A percentile compares a stretch with the other conserved stretches of the same genome.
These are phyloP conservation scores for Crotalaria pallida DNA, from an alignment of 306 rosid genomes.

Conservation along the genomic window DNA sequence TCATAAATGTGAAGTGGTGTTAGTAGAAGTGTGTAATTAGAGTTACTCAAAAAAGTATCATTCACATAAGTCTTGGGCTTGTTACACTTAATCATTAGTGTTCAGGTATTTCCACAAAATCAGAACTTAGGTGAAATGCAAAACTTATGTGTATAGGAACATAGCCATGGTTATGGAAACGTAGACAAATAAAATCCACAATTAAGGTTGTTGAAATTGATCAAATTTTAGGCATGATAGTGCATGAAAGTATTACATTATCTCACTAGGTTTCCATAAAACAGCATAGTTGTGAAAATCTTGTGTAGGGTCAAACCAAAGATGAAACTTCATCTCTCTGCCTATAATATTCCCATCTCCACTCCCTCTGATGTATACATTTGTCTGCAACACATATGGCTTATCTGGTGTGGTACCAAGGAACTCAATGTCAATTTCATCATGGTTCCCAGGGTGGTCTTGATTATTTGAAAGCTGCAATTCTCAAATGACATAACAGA, in stretches of 20 bases:
- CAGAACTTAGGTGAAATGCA: background rate
- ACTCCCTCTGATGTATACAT: slow-evolving; percentile 83
- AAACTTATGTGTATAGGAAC: background rate
- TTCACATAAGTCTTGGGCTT: background rate
- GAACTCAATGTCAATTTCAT: slow-evolving; percentile 91
- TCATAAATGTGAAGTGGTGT: too few species aligned
- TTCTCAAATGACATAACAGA: background rate
- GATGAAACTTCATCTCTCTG: slow-evolving; percentile 78
- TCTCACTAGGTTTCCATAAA: slow-evolving; percentile 73
- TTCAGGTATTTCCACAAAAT: too few species aligned
- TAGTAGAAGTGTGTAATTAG: too few species aligned
- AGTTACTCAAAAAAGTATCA: background rate
- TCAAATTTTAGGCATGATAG: background rate
- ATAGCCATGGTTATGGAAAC: background rate
- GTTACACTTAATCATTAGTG: too few species aligned
- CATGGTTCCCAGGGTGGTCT: slow-evolving; percentile 79
- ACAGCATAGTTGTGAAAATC: slow-evolving; percentile 83
- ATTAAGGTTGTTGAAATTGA: background rate
- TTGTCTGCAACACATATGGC: slow-evolving; percentile 89
- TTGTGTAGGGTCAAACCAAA: slow-evolving; percentile 96
- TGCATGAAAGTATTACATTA: slow-evolving; percentile 46
- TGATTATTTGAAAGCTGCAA: slow-evolving; percentile 84
- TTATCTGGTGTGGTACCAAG: slow-evolving; percentile 77
- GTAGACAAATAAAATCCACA: background rate
- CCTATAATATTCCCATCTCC: slow-evolving; percentile 82